Evolutionary conservation across 2,329 filamentous ascomycete genomes (phyloP), one percentile per base, ranked within the genome.

Genomic region (Aspergillus aculeatinus): DNA sequence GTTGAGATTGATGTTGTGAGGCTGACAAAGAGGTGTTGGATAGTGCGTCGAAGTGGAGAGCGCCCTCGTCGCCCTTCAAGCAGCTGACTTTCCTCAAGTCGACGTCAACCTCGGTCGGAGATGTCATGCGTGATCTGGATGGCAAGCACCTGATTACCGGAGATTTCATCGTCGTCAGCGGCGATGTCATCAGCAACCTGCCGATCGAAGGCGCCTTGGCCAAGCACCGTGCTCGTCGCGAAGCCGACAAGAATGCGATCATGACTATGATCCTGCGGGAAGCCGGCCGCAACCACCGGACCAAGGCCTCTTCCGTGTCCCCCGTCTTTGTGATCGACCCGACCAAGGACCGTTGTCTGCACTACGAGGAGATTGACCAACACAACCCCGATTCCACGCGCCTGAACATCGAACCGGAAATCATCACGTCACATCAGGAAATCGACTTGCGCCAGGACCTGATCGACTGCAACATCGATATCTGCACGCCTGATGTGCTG

Each of bases 191-290:
- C 53, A 91, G 92, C 65, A 98, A 97, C 71, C 81, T 98, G 58
- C 85, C 89, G 19, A 87, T 99, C n/a, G 91, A 94, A 63, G 81
- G 82, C 51, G 89, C 90, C 9, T 79, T 99, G 55, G 86, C 87
- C 3, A 87, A 87, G 56, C 95, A 99, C 75, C 87, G 91, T 62
- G 88, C 88, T 58, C 88, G 95, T 60, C 87, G 92, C 61, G 85
- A 89, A 71, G 87, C 88, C 57, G 92, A 96, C 79, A 94, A 95
- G 70, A 94, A 96, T 73, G 92, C 94, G 42, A 96, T 97, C 77
- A 98, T 99, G 95, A 99, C 95, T 3, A 90, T 97, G 83, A 86
- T 99, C 12, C 79, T 98, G 60, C 85, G 92, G 50, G 89, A 93
- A 73, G 90, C 88, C 9, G 91, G 91, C 50, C 79, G 83, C 6